Base-by-base conservation (phyloP, 129 eudicot species). In the Pulicaria dysenterica region DNA sequence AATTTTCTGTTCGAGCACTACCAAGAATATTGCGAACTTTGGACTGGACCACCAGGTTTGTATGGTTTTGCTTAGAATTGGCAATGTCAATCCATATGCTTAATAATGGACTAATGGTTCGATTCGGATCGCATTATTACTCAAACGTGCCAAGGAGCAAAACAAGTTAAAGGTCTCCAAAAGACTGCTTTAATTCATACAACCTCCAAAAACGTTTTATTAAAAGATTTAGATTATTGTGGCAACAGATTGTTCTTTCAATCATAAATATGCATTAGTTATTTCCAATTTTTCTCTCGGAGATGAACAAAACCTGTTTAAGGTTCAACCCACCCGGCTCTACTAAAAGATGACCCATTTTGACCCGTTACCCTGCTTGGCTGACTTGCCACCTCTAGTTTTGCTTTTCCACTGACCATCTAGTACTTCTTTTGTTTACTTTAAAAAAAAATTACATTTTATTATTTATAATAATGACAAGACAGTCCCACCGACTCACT, bases 1-100 rank as follows among this genome's bases (percentile, higher is more conserved):
- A 95, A 74, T 95, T 86, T 85, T 95, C 96, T 36, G 91, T 89
- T 74, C 81, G 93, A 63, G 99, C 97, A 47, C 70, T 95, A 81
- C 97, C 97, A 42, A 76, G 81, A 79, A 58, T 90, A 34, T 67
- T 95, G 75, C 82, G 76, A 76, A 79, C 64, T 66, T 80, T 83
- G 64, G 78, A 76, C 72, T 77, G 83, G 34, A 42, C 56, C 51
- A 64, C 43, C 73, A 86, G 93, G 96, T 88, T 58, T 16, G 37
- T 58, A 54, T 24, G 4, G 14, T 11, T 67, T 49, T 67, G 34
- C 46, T 67, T 72, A 14, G 38, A 14, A 2, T 15, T 72, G 47
- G 49, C n/a, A 46, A 58, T 58, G 24, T 34, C 4, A 15, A 38
- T 16, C 64, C 37, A 17, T 59, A 31, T 46, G 13, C 73, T 49